These are phyloP conservation scores for Entelexis sorbosivorans DNA, from an alignment of 1,139 yeast species.

Conservation along the genomic window DNA sequence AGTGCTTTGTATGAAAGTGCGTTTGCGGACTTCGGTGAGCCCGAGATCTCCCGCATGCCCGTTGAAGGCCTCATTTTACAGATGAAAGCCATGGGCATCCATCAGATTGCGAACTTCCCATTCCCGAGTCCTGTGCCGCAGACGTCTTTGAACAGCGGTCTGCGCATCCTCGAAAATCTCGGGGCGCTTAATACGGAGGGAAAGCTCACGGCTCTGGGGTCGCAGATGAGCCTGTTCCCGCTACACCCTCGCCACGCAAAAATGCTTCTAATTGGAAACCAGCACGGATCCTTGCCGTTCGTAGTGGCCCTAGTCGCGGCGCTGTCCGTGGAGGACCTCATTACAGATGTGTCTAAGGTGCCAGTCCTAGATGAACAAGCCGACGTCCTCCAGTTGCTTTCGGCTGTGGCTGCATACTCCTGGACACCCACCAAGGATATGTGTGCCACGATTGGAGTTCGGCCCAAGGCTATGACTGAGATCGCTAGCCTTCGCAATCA, in stretches of 20 bases:
- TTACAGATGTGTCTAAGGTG: slow-evolving; percentile 60
- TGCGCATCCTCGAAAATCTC: slow-evolving; percentile 52
- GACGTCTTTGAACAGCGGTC: slow-evolving; percentile 49
- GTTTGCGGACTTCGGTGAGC: slow-evolving; percentile 68
- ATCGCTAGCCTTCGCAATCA: slow-evolving; percentile 71
- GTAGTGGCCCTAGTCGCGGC: slow-evolving; percentile 86
- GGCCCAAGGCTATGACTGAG: slow-evolving; percentile 60
- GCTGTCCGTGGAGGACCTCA: slow-evolving; percentile 88
- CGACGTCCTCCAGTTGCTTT: slow-evolving; percentile 63
- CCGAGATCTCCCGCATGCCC: slow-evolving; percentile 92
- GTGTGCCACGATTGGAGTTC: slow-evolving; percentile 48
- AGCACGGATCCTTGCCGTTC: slow-evolving; percentile 73
- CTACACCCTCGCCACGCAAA: slow-evolving; percentile 88
- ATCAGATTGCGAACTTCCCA: slow-evolving; percentile 81
- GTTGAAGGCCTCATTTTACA: slow-evolving; percentile 86
- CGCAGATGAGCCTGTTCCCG: slow-evolving; percentile 81
- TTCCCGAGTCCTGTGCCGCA: slow-evolving; percentile 92
- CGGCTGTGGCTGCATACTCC: slow-evolving; percentile 84
- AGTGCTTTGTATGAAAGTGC: slow-evolving; percentile 91
- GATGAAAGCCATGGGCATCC: slow-evolving; percentile 96
- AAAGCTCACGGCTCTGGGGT: slow-evolving; percentile 66
- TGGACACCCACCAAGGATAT: slow-evolving; percentile 43
- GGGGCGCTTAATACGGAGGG: slow-evolving; percentile 62
- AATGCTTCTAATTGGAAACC: slow-evolving; percentile 80
- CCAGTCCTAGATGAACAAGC: slow-evolving; percentile 46